Base-by-base conservation (phyloP, 2,329 filamentous ascomycete genomes). In the Fusarium lateritium region DNA sequence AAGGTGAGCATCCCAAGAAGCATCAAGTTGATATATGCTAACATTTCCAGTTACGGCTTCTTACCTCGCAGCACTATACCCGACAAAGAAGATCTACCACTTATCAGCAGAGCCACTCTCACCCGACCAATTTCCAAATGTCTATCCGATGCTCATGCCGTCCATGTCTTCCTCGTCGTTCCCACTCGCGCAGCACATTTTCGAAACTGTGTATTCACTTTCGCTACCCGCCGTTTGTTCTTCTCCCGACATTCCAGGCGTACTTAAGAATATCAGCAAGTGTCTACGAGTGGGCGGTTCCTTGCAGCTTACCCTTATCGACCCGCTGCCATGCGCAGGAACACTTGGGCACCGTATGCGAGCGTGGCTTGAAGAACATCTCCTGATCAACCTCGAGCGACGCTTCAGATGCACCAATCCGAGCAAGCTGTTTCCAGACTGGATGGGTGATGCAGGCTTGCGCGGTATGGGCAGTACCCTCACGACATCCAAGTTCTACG, bases 361-460 rank as follows among this genome's bases (percentile, higher is more conserved):
- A 36, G 76, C 80, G 2, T 92, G 90, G 90, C 79, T 92, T 4
- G 87, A 91, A 43, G 82, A 86, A 5, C 82, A 91, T 52, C 80
- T 92, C 1, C 75, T 90, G 3, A 76, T 86, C 8, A 89, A 89
- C 58, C 77, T 92, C 0, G 86, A 89, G 72, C 81, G 82, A 22
- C 80, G 84, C 17, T 89, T 87, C 57, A 84, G 87, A 10, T 91
- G 88, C 69, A 84, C 83, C 7, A 88, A 85, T 54, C 90, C 90
- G 0, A 87, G 83, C 38, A 83, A 83, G 11, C 77, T 88, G 3
- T 85, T 92, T 42, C 86, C 88, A 0, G 77, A 82, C 28, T 91
- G 89, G 86, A 80, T 92, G 17, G 81, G 80, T 0, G 84, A 88
- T 26, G 87, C 85, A 2, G 83, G 83, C 1, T 83, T 90, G 58